Evolutionary conservation across 2,329 filamentous ascomycete species (phyloP), one percentile per base, ranked within the genome.

Genomic region (Pseudogymnoascus sp.): DNA sequence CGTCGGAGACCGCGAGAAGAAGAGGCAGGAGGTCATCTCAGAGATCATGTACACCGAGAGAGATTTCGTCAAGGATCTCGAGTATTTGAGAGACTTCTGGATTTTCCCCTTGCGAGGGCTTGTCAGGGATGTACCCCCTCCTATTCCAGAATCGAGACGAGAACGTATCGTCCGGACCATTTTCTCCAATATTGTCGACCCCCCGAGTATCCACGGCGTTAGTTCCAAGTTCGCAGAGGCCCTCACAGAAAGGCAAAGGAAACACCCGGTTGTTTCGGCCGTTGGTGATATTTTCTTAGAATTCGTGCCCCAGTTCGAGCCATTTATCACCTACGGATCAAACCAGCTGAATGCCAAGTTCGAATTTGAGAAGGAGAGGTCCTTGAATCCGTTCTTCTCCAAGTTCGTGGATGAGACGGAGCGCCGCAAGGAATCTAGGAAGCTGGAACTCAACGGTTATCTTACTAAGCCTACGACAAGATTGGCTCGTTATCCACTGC

Each of bases 41-140:
- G 95, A 99, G 75, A 88, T 97, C 66, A 97, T 96, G 86, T 99
- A 99, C 78, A 99, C 95, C 0, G 95, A 99, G 75, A 86, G 95
- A 69, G 95, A 99, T 77, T 99, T 99, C 71, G 95, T 99, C 73
- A 99, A 99, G 79, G 95, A 99, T 76, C 81, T 99, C 70, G 95
- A 99, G 76, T 99, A 99, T 73, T 81, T 99, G 31, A 87, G 95
- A 66, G 95, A 99, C 78, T 99, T 97, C 80, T 99, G 95, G 95
- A 96, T 99, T 78, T 84, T 95, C 69, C 95, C 95, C 8, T 78
- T 99, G 64, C 87, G 92, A 60, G 90, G 89, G 28, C 87, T 89
- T 16, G 83, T 84, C 63, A 82, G 83, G 16, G 75, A 77, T 10
- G 79, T 74, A 66, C 83, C 84, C 14, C 97, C 93, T 3, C 93